Conservation (phyloP, 495 filamentous ascomycete genomes). For the Cercophora scortea region DNA sequence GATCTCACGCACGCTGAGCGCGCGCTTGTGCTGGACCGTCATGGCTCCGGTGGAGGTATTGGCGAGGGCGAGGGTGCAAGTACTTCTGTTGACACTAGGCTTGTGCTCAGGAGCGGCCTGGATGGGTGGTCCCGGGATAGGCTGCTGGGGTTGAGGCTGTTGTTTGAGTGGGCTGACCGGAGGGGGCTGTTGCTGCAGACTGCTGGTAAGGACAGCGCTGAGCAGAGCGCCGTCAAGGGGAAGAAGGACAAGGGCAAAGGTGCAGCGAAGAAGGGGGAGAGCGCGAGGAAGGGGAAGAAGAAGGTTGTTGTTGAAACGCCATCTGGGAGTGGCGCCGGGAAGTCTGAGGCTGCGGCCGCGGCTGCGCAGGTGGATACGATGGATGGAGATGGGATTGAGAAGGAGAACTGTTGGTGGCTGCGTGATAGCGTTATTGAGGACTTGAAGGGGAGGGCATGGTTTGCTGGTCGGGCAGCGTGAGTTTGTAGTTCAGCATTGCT, state of each 20-base stretch:
- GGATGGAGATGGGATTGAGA: conserved; percentile 4
- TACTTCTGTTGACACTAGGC: conserved; percentile 70
- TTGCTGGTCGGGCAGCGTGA: conserved; percentile 25
- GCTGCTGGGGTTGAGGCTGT: conserved; percentile 62
- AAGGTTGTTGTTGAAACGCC: conserved; percentile 16
- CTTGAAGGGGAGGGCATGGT: conserved; percentile 49
- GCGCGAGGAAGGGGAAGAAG: conserved; percentile 21
- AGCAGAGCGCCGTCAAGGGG: conserved; percentile 10
- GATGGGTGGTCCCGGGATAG: conserved; percentile 56
- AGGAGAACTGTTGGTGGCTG: conserved; percentile 34
- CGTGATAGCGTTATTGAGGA: conserved; percentile 45
- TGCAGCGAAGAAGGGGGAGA: not conserved
- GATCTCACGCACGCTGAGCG: conserved; percentile 70
- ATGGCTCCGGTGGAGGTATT: conserved; percentile 31
- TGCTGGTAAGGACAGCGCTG: not conserved
- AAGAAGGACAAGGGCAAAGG: conserved; percentile 22
- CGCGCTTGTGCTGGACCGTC: conserved; percentile 55
- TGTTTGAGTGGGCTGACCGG: conserved; percentile 75
- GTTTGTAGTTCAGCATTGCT: not conserved
- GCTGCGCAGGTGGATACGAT: not conserved
- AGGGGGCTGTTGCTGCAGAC: conserved; percentile 4
- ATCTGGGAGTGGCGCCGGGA: not conserved
- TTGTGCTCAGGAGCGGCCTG: conserved; percentile 60
- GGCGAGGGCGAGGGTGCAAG: conserved; percentile 39
- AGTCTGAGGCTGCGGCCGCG: not conserved